phyloP scores from a whole-genome alignment of 768 basidiomycete species.

The Megacollybia marginata region DNA sequence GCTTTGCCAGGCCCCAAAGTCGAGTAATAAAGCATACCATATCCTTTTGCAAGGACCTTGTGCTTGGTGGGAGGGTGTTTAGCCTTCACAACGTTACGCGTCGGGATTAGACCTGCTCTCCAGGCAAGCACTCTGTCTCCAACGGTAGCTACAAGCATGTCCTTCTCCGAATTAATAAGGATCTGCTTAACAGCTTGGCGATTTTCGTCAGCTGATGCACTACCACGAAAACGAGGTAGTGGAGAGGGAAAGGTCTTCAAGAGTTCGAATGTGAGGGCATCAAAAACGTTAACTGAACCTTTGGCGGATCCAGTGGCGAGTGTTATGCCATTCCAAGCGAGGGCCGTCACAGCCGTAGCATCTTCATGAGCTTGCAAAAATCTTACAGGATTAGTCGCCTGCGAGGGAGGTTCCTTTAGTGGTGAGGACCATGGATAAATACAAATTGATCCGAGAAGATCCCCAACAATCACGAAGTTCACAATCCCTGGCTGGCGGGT shows the following conservation, averaged over 20 bases:
- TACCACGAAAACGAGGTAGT: conserved; percentile 23
- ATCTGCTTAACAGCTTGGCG: conserved; percentile 41
- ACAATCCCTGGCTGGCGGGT: conserved; percentile 23
- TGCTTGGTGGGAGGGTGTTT: conserved; percentile 17
- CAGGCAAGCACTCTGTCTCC: conserved; percentile 62
- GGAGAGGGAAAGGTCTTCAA: conserved; percentile 51
- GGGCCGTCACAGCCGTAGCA: conserved; percentile 48
- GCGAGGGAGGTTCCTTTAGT: conserved; percentile 5
- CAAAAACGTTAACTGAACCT: conserved; percentile 57
- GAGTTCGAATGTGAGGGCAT: conserved; percentile 53
- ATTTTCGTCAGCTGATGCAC: conserved; percentile 28
- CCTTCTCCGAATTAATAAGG: conserved; percentile 40
- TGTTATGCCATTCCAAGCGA: conserved; percentile 53
- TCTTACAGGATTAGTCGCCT: conserved; percentile 5
- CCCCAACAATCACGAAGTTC: conserved; percentile 57
- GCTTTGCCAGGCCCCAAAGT: neutral
- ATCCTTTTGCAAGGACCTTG: conserved; percentile 37
- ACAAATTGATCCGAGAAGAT: conserved; percentile 55
- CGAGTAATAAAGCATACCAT: conserved; percentile 28
- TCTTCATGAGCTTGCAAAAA: conserved; percentile 59
- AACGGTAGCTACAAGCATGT: conserved; percentile 51
- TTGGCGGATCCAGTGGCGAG: conserved; percentile 60
- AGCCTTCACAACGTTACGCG: conserved; percentile 26
- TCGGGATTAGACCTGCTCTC: conserved; percentile 45
- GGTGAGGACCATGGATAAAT: conserved; percentile 45